Percentiles rank a stretch among this genome's conserved stretches.
Evolutionary conservation across 2,329 filamentous ascomycete genomes (phyloP).

Genomic region (Niveomyces coronatus): DNA sequence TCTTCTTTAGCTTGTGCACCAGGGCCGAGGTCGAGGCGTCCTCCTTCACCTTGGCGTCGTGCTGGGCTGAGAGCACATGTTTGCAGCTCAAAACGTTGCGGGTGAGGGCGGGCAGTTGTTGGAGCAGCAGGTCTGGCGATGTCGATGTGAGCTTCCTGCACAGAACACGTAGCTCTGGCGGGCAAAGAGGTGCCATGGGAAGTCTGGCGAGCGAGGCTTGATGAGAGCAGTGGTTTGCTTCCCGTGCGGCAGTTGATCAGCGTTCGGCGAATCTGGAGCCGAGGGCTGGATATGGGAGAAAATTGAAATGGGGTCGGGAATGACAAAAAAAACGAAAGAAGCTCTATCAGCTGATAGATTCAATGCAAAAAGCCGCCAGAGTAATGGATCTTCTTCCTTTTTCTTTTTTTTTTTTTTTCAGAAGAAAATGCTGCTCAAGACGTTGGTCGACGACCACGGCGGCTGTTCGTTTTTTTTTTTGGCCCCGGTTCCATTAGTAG

Average conservation of each 20-base stretch:
- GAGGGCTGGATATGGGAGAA: constrained; percentile 2
- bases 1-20: constrained; percentile 72
- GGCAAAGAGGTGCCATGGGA: constrained; percentile 27
- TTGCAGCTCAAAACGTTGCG: constrained; percentile 47
- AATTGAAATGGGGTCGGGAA: too few relatives aligned
- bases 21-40: constrained; percentile 54
- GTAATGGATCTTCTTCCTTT: too few relatives aligned
- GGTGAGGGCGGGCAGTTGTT: constrained; percentile 59
- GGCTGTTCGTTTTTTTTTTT: constrained; percentile 22
- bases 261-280: constrained; percentile 3
- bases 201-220: background rate
- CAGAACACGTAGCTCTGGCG: constrained; percentile 52
- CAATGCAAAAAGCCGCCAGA: too few relatives aligned
- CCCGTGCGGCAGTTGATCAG: too few relatives aligned
- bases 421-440: too few relatives aligned
- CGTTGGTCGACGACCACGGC: too few relatives aligned
- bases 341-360: too few relatives aligned
- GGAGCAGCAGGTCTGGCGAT: constrained; percentile 61
- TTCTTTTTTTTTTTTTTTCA: too few relatives aligned
- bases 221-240: background rate
- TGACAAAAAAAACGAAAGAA: too few relatives aligned
- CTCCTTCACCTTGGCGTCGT: constrained; percentile 50
- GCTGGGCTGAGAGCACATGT: constrained; percentile 51
- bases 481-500: constrained; percentile 14
- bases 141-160: constrained; percentile 63